These are phyloP conservation scores for Hibiscus syriacus DNA, from an alignment of 345 rosid genomes.

Conservation along the genomic window DNA sequence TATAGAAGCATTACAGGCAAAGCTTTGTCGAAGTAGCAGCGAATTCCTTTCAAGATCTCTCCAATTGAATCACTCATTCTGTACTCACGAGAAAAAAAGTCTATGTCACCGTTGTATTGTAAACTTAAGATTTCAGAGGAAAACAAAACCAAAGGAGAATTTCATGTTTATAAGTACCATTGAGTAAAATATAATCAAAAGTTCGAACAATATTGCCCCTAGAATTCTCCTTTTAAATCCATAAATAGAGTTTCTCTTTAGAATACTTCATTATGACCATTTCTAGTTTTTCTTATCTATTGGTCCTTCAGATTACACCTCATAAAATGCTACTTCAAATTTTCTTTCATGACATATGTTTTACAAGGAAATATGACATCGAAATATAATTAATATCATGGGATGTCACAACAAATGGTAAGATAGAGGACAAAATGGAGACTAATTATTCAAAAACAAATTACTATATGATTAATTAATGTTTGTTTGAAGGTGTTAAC, in stretches of 20 bases:
- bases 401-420: neutral
- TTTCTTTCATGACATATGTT: neutral
- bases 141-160: neutral
- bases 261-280: neutral
- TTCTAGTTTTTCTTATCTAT: neutral
- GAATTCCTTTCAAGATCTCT: constrained; percentile 70
- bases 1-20: constrained; percentile 76
- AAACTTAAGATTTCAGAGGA: constrained; percentile 2
- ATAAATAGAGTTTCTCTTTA: neutral
- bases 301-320: neutral
- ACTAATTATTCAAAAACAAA: neutral
- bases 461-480: neutral
- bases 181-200: neutral
- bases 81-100: constrained; percentile 16
- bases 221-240: no score
- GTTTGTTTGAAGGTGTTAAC: neutral
- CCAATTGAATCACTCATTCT: constrained; percentile 59
- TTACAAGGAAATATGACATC: neutral
- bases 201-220: neutral
- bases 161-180: neutral
- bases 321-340: neutral
- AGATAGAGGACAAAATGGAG: neutral
- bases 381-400: neutral
- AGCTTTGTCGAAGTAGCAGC: constrained; percentile 81
- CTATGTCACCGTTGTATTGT: neutral